Percentiles rank a stretch among this genome's conserved stretches.
Evolutionary conservation across 2,329 filamentous ascomycete species (phyloP).

Genomic region (Remersonia thermophila): DNA sequence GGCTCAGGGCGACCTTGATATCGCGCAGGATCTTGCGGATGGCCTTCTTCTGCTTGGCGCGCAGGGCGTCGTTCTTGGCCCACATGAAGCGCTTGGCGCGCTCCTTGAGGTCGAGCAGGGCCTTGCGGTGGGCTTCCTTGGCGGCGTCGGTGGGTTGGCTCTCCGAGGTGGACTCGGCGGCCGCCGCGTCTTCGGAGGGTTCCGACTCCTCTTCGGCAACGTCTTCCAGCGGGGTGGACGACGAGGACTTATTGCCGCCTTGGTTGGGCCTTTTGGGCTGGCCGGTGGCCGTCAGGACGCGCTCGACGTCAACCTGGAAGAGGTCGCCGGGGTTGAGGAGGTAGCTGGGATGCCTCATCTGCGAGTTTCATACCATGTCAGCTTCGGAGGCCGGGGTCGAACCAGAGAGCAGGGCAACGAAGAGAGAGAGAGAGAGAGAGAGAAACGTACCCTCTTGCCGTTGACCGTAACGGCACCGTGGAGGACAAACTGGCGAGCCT

Average conservation of each 20-base stretch:
- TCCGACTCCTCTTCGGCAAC: slow-evolving; percentile 15
- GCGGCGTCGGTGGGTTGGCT: slow-evolving; percentile 18
- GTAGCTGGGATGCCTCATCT: slow-evolving; percentile 91
- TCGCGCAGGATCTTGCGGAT: slow-evolving; percentile 60
- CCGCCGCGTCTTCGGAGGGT: slow-evolving; percentile 10
- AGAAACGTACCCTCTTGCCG: slow-evolving; percentile 64
- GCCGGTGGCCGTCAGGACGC: slow-evolving; percentile 81
- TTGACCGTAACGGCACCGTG: slow-evolving; percentile 94
- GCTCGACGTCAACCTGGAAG: slow-evolving; percentile 87
- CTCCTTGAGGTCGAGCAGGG: slow-evolving; percentile 39
- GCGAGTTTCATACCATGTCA: no score
- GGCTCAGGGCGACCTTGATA: slow-evolving; percentile 51
- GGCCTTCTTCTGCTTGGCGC: slow-evolving; percentile 61
- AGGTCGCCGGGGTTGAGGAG: slow-evolving; percentile 93
- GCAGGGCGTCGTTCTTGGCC: slow-evolving; percentile 29
- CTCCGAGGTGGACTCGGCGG: slow-evolving; percentile 16
- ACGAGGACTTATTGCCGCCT: slow-evolving; percentile 9
- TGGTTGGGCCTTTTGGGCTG: slow-evolving; percentile 39
- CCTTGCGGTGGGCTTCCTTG: slow-evolving; percentile 23
- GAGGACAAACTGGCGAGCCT: slow-evolving; percentile 87
- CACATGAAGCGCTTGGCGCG: slow-evolving; percentile 26
- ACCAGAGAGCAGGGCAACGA: neutral
- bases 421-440: neutral
- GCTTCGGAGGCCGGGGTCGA: no score
- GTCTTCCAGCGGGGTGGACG: slow-evolving; percentile 15